Evolutionary conservation across 352 stramenopile genomes (phyloP).

Genomic region (Plasmopara muralis): DNA sequence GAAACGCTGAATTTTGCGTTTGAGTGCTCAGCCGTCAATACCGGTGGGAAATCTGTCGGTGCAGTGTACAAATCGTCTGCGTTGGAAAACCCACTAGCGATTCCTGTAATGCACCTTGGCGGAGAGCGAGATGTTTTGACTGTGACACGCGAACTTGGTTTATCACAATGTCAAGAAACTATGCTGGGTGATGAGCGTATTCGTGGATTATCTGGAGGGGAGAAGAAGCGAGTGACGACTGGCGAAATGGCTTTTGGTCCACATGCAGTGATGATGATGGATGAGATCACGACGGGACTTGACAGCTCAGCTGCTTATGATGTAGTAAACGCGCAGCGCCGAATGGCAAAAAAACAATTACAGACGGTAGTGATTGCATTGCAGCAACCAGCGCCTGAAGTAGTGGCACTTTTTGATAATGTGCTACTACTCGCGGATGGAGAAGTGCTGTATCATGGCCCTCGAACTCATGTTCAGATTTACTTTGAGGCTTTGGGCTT

Average conservation of each 20-base stretch:
- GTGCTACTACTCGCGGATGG: conserved; percentile 85
- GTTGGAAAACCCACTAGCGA: conserved; percentile 17
- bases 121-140: conserved; percentile 27
- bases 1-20: conserved; percentile 92
- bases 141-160: conserved; percentile 30
- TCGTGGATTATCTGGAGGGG: conserved; percentile 73
- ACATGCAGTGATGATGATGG: conserved; percentile 36
- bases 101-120: conserved; percentile 28
- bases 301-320: conserved; percentile 45
- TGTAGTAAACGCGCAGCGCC: conserved; percentile 30
- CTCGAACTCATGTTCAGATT: conserved; percentile 43
- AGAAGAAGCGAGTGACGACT: conserved; percentile 48
- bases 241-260: conserved; percentile 71
- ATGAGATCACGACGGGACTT: conserved; percentile 47
- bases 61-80: conserved; percentile 20
- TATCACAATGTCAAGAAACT: conserved; percentile 43
- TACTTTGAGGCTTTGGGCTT: conserved; percentile 83
- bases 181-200: conserved; percentile 48
- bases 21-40: conserved; percentile 55
- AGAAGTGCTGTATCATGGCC: conserved; percentile 81
- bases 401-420: conserved; percentile 90
- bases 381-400: conserved; percentile 87
- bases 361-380: conserved; percentile 66
- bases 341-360: conserved; percentile 32
- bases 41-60: conserved; percentile 11